Evolutionary conservation across 1,284 basidiomycete species (phyloP).

Genomic region (Puccinia novopanici): DNA sequence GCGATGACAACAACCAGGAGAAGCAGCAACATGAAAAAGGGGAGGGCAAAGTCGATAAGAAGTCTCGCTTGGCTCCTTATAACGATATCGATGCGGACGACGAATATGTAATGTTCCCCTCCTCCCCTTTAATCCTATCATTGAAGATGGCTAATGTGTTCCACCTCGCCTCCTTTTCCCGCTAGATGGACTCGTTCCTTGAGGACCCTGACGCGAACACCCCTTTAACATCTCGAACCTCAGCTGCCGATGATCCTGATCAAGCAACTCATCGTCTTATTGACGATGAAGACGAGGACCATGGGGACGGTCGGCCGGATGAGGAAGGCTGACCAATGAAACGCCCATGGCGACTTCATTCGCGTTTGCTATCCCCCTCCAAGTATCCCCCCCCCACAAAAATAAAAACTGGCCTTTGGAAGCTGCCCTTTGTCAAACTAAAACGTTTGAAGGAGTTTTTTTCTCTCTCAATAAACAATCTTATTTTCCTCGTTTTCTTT

Average conservation of each 20-base stretch:
- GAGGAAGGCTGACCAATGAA: background rate
- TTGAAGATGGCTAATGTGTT: background rate
- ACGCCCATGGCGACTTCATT: no score
- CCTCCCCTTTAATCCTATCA: background rate
- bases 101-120: slow-evolving; percentile 27
- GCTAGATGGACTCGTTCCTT: slow-evolving; percentile 39
- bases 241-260: background rate
- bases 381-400: background rate
- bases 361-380: background rate
- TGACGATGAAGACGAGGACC: background rate
- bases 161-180: background rate
- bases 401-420: background rate
- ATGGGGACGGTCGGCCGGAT: background rate
- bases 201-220: slow-evolving; percentile 18
- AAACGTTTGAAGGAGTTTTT: background rate
- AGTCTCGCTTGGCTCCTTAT: slow-evolving; percentile 5
- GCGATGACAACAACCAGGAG: slow-evolving; percentile 65
- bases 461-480: background rate
- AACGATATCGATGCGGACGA: slow-evolving; percentile 33
- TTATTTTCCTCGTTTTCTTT: background rate
- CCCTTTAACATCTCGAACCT: slow-evolving; percentile 7
- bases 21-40: slow-evolving; percentile 66
- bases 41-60: background rate
- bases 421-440: background rate
- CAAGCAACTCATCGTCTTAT: background rate